phyloP scores from a whole-genome alignment of 1,284 basidiomycete species.

The Gomphus sp. region DNA sequence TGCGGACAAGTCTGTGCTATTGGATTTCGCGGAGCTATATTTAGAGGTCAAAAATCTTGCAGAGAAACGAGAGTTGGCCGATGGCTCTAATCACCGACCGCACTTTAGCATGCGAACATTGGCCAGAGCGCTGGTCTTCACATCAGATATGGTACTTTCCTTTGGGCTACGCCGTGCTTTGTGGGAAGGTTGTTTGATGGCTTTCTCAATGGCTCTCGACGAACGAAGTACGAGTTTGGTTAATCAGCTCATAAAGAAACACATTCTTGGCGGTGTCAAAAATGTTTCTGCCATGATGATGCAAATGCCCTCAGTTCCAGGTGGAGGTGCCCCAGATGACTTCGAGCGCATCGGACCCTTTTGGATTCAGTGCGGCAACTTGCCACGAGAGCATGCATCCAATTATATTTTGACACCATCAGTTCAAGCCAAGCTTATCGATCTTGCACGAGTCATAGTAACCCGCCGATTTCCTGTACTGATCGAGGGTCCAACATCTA shows the following conservation, averaged over 20 bases:
- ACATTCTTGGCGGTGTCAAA: conserved; percentile 77
- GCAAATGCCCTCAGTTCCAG: conserved; percentile 57
- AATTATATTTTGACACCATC: conserved; percentile 95
- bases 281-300: conserved; percentile 72
- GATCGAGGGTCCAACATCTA: conserved; percentile 97
- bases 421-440: conserved; percentile 90
- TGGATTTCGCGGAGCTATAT: conserved; percentile 93
- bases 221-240: conserved; percentile 64
- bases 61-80: conserved; percentile 77
- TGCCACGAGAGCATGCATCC: conserved; percentile 50
- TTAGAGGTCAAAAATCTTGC: conserved; percentile 74
- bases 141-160: conserved; percentile 68
- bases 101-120: conserved; percentile 98
- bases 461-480: conserved; percentile 90
- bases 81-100: conserved; percentile 91
- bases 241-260: conserved; percentile 60
- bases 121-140: conserved; percentile 86
- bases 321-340: conserved; percentile 37
- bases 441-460: conserved; percentile 85
- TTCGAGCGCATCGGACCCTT: conserved; percentile 88
- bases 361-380: conserved; percentile 76
- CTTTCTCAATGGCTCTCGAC: conserved; percentile 94
- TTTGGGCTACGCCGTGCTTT: conserved; percentile 84
- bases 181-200: conserved; percentile 97
- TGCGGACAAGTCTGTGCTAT: conserved; percentile 81